A percentile compares a stretch with the other conserved stretches of the same genome.
phyloP scores from a whole-genome alignment of 495 filamentous ascomycete species.

The Neurospora intermedia region DNA sequence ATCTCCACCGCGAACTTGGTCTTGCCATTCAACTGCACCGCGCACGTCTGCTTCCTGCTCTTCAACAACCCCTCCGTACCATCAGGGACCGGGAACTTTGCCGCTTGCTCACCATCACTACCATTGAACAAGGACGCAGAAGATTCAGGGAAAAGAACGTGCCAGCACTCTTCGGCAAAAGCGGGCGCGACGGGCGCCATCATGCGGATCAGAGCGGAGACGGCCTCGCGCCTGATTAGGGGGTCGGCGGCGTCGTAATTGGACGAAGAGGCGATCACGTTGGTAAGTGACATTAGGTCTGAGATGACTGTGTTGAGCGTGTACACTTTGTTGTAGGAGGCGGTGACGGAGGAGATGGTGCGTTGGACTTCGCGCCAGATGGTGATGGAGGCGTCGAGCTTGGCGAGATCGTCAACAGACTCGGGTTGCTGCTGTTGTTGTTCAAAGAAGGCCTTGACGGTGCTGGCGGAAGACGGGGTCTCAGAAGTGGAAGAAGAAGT shows the following conservation, averaged over 20 bases:
- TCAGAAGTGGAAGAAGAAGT: neutral
- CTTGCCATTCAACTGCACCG: conserved; percentile 70
- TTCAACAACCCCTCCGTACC: conserved; percentile 33
- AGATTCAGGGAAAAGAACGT: conserved; percentile 32
- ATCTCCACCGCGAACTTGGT: conserved; percentile 55
- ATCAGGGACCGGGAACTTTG: conserved; percentile 43
- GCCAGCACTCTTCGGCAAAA: conserved; percentile 72
- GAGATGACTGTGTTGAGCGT: conserved; percentile 73
- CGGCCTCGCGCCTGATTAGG: conserved; percentile 22
- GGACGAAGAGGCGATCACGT: conserved; percentile 36
- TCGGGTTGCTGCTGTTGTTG: neutral
- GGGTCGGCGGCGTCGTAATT: conserved; percentile 9
- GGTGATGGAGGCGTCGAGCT: conserved; percentile 40
- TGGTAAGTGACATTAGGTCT: conserved; percentile 70
- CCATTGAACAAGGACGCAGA: conserved; percentile 7
- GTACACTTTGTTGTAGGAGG: conserved; percentile 58
- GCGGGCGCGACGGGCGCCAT: conserved; percentile 69
- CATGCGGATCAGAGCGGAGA: conserved; percentile 49
- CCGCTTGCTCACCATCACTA: neutral
- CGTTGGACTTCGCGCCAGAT: conserved; percentile 54
- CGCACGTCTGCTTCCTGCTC: conserved; percentile 34
- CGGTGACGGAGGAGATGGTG: conserved; percentile 57
- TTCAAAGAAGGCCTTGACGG: conserved; percentile 22
- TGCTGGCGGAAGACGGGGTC: neutral
- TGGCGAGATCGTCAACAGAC: conserved; percentile 10